Evolutionary conservation across 1,284 basidiomycete species (phyloP).

Genomic region (Sparassis latifolia): DNA sequence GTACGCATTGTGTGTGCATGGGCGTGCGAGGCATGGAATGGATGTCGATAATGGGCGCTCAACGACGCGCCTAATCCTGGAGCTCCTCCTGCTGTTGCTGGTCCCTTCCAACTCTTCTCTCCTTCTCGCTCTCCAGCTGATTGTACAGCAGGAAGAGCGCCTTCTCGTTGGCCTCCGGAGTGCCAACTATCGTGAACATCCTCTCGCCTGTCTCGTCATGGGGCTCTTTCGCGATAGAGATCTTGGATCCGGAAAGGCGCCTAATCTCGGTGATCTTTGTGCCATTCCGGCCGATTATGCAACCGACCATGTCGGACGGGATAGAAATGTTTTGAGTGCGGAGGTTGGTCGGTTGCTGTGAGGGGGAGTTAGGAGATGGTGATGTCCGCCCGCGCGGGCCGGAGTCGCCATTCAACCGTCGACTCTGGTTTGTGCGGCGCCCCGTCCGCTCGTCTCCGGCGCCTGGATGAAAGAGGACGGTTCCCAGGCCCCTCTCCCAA

Average conservation of each 20-base stretch:
- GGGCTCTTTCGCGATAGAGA: constrained; percentile 96
- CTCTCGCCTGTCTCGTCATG: constrained; percentile 98
- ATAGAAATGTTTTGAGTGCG: constrained; percentile 99
- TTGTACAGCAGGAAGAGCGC: constrained; percentile 97
- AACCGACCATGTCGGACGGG: constrained; percentile 98
- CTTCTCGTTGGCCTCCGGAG: constrained; percentile 94
- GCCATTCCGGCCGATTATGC: constrained; percentile 94
- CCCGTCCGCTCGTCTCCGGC: constrained; percentile 67
- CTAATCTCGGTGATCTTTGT: constrained; percentile 99
- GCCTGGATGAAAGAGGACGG: constrained; percentile 93
- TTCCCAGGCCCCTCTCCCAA: constrained; percentile 91
- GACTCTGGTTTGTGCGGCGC: constrained; percentile 22
- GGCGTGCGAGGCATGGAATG: too few relatives aligned
- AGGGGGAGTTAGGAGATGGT: constrained; percentile 58
- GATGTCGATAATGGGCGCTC: not conserved
- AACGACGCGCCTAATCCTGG: constrained; percentile 22
- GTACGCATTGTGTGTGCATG: not conserved
- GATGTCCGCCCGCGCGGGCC: constrained; percentile 54
- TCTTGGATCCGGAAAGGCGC: constrained; percentile 92
- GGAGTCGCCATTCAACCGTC: constrained; percentile 42
- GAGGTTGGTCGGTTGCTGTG: constrained; percentile 63
- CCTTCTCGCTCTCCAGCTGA: constrained; percentile 94
- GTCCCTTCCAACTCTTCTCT: constrained; percentile 79
- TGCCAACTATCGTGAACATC: constrained; percentile 99
- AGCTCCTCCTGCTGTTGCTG: constrained; percentile 52